Evolutionary conservation across 768 basidiomycete species (phyloP), one percentile per base, ranked within the genome.

Genomic region (Calvatia gigantea): DNA sequence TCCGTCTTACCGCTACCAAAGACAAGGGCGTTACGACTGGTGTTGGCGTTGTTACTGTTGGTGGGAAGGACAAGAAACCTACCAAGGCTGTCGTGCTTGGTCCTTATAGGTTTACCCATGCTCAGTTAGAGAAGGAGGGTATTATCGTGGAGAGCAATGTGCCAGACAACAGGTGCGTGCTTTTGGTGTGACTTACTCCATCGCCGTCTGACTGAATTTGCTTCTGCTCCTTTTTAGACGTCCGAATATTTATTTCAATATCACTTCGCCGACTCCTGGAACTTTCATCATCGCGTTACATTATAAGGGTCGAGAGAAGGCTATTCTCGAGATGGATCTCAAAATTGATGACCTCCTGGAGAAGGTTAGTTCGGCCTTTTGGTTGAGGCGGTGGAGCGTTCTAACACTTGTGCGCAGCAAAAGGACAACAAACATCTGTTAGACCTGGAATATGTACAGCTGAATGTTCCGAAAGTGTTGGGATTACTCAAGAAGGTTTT

Each of bases 131-230:
- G 78, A 98, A 98, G 73, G 97, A 98, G 73, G 95, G 95, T 11
- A 95, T 99, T 65, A 98, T 99, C 65, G 92, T 98, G 46, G 95
- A 98, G 71, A 98, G 95, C 67, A 98, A 98, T 70, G 97, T 99
- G 27, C 97, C 97, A 9, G 97, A 99, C 69, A 98, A 96, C 67
- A 80, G 96, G 95, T 91, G 57, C 64, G 87, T n/a, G n/a, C n/a
- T n/a, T 66, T 38, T 32, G 46, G 41, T 51, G 12, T 33, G 9
- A 9, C 25, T 12, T 46, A 53, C 35, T 48, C 27, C 52, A 29
- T 11, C 17, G 29, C 15, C 44, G 43, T 25, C 45, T 43, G n/a
- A 50, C 46, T 39, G 51, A 60, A 56, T 48, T 43, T 28, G 64
- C 17, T 21, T 49, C 46, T 57, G 31, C 61, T 54, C 4, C 56